Evolutionary conservation across 768 basidiomycete genomes (phyloP), one percentile per base, ranked within the genome.

Genomic region (Auricularia cornea): DNA sequence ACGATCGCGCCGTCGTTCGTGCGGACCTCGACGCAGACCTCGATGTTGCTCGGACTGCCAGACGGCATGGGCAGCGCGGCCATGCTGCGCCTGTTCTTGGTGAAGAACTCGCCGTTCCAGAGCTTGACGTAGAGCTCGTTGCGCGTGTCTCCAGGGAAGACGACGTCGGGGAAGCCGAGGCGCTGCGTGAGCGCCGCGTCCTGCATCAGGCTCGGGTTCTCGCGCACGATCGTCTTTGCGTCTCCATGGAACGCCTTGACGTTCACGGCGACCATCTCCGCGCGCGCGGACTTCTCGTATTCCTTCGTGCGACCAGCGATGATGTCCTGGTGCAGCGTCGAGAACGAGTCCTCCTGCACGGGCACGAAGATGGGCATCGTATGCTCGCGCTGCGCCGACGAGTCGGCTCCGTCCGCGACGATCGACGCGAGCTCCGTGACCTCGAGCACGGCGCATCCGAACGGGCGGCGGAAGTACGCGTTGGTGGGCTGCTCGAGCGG

Each of bases 61-160:
- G 2, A 82, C 81, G 66, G 87, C 79, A 65, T 79, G 78, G 60
- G 79, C 79, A 62, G 6, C 44, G 62, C 32, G 59, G 67, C 63
- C 52, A 68, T 41, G 66, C 65, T 26, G 64, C 62, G 59, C 66
- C 62, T 74, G 64, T 83, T 81, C 3, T 83, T 78, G 0, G 83
- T 76, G 2, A 80, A 75, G 71, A 98, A 98, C 66, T 94, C 90
- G 41, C 92, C 96, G 62, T 87, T 89, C 94, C 94, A 98, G 0
- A 98, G 82, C 73, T 97, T 97, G 77, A 98, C 83, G 74, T 98
- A 98, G 14, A 98, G 80, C 67, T 98, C 96, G 70, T 98, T 98
- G 18, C 96, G 86, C n/a, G 85, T 76, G 65, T 92, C 89, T 6
- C 90, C 92, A 3, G 95, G 95, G 71, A 94, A 94, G 10, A 96